Evolutionary conservation across 2,329 filamentous ascomycete species (phyloP), one percentile per base, ranked within the genome.

Genomic region (Ilyonectria robusta): DNA sequence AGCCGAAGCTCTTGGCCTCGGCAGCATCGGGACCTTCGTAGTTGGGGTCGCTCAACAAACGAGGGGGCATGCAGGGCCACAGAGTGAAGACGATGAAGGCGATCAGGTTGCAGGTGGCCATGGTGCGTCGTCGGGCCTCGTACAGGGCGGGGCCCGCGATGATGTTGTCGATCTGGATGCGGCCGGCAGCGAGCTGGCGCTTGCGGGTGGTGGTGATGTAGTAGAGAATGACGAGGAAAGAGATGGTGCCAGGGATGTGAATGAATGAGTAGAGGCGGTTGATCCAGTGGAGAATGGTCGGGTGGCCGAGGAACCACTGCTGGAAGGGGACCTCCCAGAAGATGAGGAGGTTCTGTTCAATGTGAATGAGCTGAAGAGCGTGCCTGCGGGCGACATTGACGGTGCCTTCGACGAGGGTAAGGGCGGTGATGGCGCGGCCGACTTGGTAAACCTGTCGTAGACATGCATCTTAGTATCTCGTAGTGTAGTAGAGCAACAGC

Each of bases 221-320:
- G 81, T 89, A 94, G 5, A 94, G 85, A 76, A 88, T 86, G 42
- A 86, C 81, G 17, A 84, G 78, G 75, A 93, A 94, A 50, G 91
- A 84, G 70, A 94, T 93, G 6, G 91, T 93, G 15, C 91, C 92
- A 1, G 92, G 92, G 65, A 94, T 94, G 78, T 94, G 92, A 74
- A 94, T 93, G 80, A 93, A 93, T 6, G 91, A 93, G 80, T 94
- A 94, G 31, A 88, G 85, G 75, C 91, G 87, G 80, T 94, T 94
- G 72, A 90, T 92, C 87, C 87, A 93, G 71, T 84, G 87, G 83
- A 94, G 87, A 47, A 91, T 73, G 31, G 82, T 76, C 2, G 89
- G 86, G 58, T 86, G 85, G 21, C 81, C 78, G 65, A 83, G 77
- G 74, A 86, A 86, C 79, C 81, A 85, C 40, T 81, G 78, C 79